These are phyloP conservation scores for Podaxis sp. DNA, from an alignment of 768 basidiomycete species.

Conservation along the genomic window DNA sequence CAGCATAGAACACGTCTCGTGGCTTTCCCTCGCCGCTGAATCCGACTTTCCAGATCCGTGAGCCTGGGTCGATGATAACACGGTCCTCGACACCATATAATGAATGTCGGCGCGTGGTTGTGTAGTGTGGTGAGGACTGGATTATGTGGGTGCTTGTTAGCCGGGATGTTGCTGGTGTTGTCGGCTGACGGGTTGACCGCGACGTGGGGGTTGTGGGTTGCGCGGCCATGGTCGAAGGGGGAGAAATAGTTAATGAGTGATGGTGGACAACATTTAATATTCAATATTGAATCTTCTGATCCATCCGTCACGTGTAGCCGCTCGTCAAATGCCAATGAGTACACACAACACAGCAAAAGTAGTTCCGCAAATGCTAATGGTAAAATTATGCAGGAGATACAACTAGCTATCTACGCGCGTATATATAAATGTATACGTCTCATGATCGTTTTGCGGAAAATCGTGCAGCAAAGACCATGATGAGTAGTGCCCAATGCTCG, in stretches of 20 bases:
- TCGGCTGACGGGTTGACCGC: constrained; percentile 33
- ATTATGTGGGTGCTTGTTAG: constrained; percentile 43
- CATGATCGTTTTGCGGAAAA: constrained; percentile 24
- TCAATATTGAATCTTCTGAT: not conserved
- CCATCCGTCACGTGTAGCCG: constrained; percentile 2
- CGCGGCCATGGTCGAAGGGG: constrained; percentile 28
- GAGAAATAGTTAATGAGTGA: not conserved
- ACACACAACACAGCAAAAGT: not conserved
- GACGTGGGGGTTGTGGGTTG: constrained; percentile 41
- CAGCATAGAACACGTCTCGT: constrained; percentile 78
- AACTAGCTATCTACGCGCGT: constrained; percentile 8
- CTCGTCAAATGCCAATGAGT: not conserved
- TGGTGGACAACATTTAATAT: not conserved
- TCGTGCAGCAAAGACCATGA: constrained; percentile 58
- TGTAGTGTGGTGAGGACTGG: constrained; percentile 80
- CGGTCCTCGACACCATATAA: constrained; percentile 97
- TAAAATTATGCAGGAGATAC: not conserved
- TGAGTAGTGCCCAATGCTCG: constrained; percentile 79
- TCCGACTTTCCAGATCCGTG: constrained; percentile 93
- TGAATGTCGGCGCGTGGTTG: constrained; percentile 85
- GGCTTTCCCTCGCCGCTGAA: constrained; percentile 96
- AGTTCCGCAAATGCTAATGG: not conserved
- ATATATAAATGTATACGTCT: constrained; percentile 2
- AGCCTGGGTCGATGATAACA: constrained; percentile 93
- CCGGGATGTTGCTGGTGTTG: constrained; percentile 60